Conservation (phyloP, 257 asterid genomes). For the Verbascum thapsus region DNA sequence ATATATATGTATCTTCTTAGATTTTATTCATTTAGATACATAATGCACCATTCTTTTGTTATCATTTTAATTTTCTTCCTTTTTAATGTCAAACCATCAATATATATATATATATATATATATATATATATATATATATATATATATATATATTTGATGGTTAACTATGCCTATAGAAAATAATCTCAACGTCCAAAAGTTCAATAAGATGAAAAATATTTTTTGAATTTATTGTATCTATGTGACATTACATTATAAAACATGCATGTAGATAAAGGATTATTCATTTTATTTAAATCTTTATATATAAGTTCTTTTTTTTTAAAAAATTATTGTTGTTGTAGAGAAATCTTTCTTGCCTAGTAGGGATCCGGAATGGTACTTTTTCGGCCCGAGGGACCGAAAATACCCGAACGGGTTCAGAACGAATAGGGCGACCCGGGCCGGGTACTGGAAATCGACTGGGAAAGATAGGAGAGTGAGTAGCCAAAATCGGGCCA, state of each 20-base stretch:
- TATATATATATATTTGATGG: no score
- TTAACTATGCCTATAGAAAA: no score
- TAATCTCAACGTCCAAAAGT: no score
- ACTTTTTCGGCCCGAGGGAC: constrained; percentile 95
- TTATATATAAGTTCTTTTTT: not conserved
- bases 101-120: not conserved
- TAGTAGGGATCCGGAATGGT: constrained; percentile 97
- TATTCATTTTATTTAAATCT: no score
- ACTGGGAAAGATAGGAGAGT: constrained; percentile 92
- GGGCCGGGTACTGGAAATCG: constrained; percentile 96
- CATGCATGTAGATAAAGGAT: no score
- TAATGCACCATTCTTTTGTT: not conserved
- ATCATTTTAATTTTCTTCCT: not conserved
- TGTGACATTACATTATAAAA: no score
- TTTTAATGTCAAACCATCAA: no score
- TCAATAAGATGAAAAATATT: no score
- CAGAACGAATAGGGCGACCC: constrained; percentile 86
- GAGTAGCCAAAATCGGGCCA: constrained; percentile 63
- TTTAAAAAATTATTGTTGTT: no score
- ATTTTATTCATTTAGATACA: no score
- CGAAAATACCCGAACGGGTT: constrained; percentile 94
- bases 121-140: not conserved
- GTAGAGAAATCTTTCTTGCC: constrained; percentile 93
- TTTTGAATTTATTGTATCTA: no score
- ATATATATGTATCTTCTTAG: no score